Base-by-base conservation (phyloP, 306 rosid genomes). In the Cajanus cajan region DNA sequence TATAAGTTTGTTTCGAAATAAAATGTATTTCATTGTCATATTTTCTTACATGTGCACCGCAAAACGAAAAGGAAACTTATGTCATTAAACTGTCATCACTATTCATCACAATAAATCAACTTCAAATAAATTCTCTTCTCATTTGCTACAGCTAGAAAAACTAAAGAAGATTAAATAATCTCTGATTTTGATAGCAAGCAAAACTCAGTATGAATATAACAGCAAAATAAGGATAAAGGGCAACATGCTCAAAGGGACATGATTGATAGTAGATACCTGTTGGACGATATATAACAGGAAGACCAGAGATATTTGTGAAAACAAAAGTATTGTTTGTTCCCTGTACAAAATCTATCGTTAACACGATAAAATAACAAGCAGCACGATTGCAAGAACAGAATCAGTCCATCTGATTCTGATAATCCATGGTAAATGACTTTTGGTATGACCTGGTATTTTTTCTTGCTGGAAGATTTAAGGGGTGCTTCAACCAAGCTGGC, bases 401-500 rank as follows among this genome's bases (percentile, higher is more conserved):
- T 59, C 22, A 4, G 15, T 63, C 50, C 44, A 44, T 62, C 54
- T 0, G 12, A 54, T 63, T 62, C 54, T 0, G 12, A 54, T 63
- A 18, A 66, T 59, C 51, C 62, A 12, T 33, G 22, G 36, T 67
- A 9, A 78, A 68, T 47, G 19, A 47, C 59, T 64, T 79, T 82
- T 16, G 74, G 81, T 33, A 81, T 69, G 80, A 94, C 98, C 98
- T 94, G 97, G 85, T 94, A 94, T 85, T 82, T 90, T 80, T 71
- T 92, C 86, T 86, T 92, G 83, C 48, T 87, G 74, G 91, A 87
- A 28, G 97, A 88, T 79, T 75, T 92, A 25, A 90, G 84, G 39
- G 98, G 98, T 66, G 98, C 96, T 85, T 94, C 98, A 76, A 94
- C 88, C 85, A 94, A 82, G 84, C 97, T 90, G 7, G 96, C 98